Conservation (phyloP, 306 rosid species). For the Lablab purpureus region DNA sequence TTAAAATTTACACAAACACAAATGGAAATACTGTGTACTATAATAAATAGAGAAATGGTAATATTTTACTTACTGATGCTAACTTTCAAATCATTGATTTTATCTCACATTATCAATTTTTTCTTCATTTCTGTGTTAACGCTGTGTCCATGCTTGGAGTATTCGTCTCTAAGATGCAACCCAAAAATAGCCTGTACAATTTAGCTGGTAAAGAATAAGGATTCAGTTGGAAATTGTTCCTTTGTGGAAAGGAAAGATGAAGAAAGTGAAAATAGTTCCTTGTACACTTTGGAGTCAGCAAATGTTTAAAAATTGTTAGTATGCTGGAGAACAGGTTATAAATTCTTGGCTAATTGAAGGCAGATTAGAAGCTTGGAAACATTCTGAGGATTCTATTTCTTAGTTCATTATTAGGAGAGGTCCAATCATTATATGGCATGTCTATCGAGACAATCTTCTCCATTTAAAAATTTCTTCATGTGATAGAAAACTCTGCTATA, state of each 20-base stretch:
- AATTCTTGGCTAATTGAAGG: background rate
- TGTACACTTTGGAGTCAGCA: conserved; percentile 13
- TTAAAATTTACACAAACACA: background rate
- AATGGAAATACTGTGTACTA: background rate
- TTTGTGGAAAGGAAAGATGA: background rate
- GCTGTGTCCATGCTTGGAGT: background rate
- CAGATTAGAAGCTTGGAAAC: conserved; percentile 9
- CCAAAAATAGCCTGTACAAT: background rate
- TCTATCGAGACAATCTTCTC: background rate
- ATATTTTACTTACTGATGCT: background rate
- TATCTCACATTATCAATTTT: too few species aligned
- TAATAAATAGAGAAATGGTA: background rate
- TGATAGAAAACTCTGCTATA: background rate
- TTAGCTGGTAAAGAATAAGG: conserved; percentile 2
- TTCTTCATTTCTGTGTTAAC: background rate
- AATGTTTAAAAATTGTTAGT: background rate
- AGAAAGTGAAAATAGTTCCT: conserved; percentile 8
- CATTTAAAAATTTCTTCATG: background rate
- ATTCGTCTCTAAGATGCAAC: conserved; percentile 12
- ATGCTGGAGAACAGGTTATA: background rate
- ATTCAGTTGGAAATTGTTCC: background rate
- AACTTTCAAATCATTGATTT: conserved; percentile 1
- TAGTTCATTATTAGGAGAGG: conserved; percentile 17
- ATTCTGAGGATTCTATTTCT: background rate
- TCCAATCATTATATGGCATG: background rate